These are phyloP conservation scores for Suillus americanus DNA, from an alignment of 768 basidiomycete genomes.

Conservation along the genomic window DNA sequence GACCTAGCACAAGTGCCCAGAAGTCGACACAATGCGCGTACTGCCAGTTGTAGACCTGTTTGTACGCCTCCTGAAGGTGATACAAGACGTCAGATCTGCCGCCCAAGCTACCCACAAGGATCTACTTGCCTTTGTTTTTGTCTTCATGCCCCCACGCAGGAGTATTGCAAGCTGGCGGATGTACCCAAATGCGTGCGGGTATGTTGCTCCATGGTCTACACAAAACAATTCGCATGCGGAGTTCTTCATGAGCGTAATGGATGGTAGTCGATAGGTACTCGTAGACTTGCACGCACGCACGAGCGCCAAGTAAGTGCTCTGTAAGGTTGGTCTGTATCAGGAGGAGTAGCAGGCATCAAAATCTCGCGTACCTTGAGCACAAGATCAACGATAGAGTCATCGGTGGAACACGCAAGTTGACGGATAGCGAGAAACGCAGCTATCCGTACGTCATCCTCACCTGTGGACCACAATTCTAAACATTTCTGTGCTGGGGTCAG, in stretches of 20 bases:
- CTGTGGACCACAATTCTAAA: conserved; percentile 80
- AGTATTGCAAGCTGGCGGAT: conserved; percentile 94
- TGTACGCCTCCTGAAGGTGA: conserved; percentile 72
- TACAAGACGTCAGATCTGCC: conserved; percentile 9
- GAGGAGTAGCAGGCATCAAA: not conserved
- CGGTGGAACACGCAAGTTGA: conserved; percentile 71
- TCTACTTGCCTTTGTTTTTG: conserved; percentile 69
- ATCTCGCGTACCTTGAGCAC: conserved; percentile 71
- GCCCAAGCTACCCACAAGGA: not conserved
- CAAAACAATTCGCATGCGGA: conserved; percentile 92
- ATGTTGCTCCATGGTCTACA: conserved; percentile 68
- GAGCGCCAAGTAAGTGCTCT: conserved; percentile 89
- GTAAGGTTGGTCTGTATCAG: conserved; percentile 3
- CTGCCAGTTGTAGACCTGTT: conserved; percentile 99
- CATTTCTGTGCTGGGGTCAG: conserved; percentile 54
- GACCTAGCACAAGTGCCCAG: conserved; percentile 86
- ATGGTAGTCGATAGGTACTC: conserved; percentile 82
- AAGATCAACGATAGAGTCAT: conserved; percentile 79
- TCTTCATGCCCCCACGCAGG: conserved; percentile 87
- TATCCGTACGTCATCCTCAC: conserved; percentile 79
- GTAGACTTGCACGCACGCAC: conserved; percentile 85
- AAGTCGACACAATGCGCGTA: conserved; percentile 95
- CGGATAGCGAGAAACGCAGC: conserved; percentile 84
- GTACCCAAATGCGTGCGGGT: conserved; percentile 95
- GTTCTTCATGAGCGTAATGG: conserved; percentile 97